Evolutionary conservation across 768 basidiomycete species (phyloP).

Genomic region (Suillus alpinus): DNA sequence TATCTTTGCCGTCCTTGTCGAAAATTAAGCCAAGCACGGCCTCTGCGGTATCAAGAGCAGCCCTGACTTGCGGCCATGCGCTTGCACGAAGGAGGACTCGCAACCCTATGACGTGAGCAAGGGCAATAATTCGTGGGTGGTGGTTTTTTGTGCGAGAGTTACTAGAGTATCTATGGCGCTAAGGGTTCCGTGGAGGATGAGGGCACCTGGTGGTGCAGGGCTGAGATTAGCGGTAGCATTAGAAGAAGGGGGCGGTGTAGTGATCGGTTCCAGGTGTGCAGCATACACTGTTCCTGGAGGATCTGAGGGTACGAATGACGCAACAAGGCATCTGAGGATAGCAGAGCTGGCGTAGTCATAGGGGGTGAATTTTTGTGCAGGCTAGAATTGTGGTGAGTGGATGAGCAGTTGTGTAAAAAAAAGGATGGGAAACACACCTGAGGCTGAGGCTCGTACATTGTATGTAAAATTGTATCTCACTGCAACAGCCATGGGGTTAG

Average conservation of each 20-base stretch:
- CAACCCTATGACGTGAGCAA: conserved; percentile 55
- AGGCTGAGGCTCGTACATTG: conserved; percentile 17
- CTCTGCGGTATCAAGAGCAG: conserved; percentile 26
- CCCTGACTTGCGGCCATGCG: conserved; percentile 39
- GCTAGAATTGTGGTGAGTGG: not conserved
- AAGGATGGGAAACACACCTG: conserved; percentile 5
- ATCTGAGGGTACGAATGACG: conserved; percentile 31
- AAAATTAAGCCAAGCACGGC: not conserved
- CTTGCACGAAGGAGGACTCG: conserved; percentile 36
- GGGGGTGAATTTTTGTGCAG: not conserved
- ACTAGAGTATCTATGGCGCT: conserved; percentile 33
- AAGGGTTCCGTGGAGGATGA: conserved; percentile 31
- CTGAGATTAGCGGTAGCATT: not conserved
- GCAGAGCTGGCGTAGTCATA: conserved; percentile 22
- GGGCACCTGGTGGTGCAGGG: conserved; percentile 4
- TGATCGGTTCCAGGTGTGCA: conserved; percentile 50
- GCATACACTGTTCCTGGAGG: conserved; percentile 53
- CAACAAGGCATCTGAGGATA: conserved; percentile 16
- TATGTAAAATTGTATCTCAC: no score
- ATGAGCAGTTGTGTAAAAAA: not conserved
- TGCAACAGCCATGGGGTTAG: no score
- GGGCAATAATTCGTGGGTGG: conserved; percentile 45
- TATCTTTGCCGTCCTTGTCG: not conserved
- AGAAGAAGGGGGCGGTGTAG: conserved; percentile 18
- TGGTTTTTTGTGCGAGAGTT: conserved; percentile 25